These are phyloP conservation scores for Escovopsis weberi DNA, from an alignment of 2,329 filamentous ascomycete species.

Conservation along the genomic window DNA sequence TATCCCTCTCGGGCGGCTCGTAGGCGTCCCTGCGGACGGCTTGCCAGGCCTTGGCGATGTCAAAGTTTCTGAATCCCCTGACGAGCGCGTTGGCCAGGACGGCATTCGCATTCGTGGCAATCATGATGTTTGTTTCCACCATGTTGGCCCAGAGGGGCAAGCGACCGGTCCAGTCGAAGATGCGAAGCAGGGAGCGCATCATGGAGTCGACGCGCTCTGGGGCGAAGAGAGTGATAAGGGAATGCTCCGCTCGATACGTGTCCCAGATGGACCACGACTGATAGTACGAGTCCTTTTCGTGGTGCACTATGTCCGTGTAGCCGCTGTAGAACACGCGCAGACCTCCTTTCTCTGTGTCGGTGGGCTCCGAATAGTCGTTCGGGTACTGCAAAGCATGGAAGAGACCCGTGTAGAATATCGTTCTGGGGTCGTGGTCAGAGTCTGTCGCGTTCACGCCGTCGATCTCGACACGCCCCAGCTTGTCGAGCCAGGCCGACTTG, in stretches of 20 bases:
- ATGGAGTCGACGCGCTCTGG: conserved; percentile 31
- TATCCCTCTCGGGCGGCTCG: conserved; percentile 28
- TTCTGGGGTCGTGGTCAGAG: conserved; percentile 25
- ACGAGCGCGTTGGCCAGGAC: conserved; percentile 31
- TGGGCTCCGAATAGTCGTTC: conserved; percentile 31
- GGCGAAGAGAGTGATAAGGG: conserved; percentile 28
- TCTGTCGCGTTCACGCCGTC: conserved; percentile 27
- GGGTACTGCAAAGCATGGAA: conserved; percentile 34
- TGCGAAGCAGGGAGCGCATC: conserved; percentile 29
- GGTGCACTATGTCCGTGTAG: conserved; percentile 29
- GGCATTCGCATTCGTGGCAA: conserved; percentile 32
- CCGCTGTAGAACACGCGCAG: conserved; percentile 27
- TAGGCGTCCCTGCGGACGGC: conserved; percentile 30
- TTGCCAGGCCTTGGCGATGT: conserved; percentile 27
- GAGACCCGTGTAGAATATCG: conserved; percentile 30
- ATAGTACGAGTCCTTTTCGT: conserved; percentile 29
- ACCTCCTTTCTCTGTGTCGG: conserved; percentile 8
- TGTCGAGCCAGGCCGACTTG: conserved; percentile 30
- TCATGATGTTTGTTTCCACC: conserved; percentile 36
- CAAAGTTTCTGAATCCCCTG: conserved; percentile 27
- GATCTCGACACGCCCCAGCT: conserved; percentile 27
- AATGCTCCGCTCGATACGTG: conserved; percentile 32
- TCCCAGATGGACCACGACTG: conserved; percentile 38
- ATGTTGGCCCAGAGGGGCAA: conserved; percentile 35
- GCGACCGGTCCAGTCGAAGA: conserved; percentile 31